phyloP scores from a whole-genome alignment of 805 yeast species.

The Candida endomychidarum region DNA sequence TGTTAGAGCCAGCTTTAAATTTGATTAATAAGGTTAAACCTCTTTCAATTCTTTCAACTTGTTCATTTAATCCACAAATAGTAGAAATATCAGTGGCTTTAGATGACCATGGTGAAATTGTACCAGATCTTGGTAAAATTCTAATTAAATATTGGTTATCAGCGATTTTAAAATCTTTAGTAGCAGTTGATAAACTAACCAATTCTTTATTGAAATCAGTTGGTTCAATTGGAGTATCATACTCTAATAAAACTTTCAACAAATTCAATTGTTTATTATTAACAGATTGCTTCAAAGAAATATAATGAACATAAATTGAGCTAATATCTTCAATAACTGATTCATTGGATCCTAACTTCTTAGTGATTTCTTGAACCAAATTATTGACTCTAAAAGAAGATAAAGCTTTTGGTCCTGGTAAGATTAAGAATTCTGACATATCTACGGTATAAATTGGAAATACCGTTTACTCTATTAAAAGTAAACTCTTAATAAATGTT shows the following conservation, averaged over 20 bases:
- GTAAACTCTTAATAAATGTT: too few species aligned
- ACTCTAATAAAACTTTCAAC: constrained; percentile 64
- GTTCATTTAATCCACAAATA: constrained; percentile 76
- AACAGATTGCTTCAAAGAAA: constrained; percentile 51
- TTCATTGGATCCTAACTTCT: constrained; percentile 52
- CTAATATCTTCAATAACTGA: constrained; percentile 68
- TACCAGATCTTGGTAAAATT: constrained; percentile 89
- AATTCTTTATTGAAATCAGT: constrained; percentile 45
- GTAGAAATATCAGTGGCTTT: constrained; percentile 94
- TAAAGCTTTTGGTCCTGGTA: constrained; percentile 89
- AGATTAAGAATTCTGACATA: constrained; percentile 30
- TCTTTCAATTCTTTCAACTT: constrained; percentile 84
- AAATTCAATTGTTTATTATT: constrained; percentile 44
- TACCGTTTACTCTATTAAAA: too few species aligned
- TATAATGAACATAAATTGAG: constrained; percentile 78
- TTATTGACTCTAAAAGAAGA: constrained; percentile 82
- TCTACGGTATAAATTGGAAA: too few species aligned
- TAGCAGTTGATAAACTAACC: constrained; percentile 26
- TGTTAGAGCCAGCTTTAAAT: constrained; percentile 49
- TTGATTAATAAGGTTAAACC: constrained; percentile 76
- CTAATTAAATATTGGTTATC: constrained; percentile 52
- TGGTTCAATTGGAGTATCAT: constrained; percentile 66
- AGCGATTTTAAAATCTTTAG: constrained; percentile 17
- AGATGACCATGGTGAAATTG: constrained; percentile 98
- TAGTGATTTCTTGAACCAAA: constrained; percentile 70